Evolutionary conservation across 352 stramenopile species (phyloP), one percentile per base, ranked within the genome.

Genomic region (Phytophthora sp.): DNA sequence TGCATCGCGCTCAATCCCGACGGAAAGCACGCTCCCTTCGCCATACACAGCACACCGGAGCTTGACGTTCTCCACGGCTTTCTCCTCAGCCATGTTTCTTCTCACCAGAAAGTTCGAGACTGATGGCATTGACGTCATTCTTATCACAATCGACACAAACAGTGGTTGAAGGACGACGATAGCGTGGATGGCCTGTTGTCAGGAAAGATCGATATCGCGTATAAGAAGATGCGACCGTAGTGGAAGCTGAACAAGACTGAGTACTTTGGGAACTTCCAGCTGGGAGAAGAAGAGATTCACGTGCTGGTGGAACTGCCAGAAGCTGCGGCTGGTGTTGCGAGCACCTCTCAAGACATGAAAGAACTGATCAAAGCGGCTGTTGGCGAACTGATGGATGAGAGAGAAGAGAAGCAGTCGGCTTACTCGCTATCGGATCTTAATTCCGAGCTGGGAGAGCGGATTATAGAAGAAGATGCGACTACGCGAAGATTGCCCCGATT

Each of bases 381-480:
- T 9, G 10, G 9, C 30, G 13, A 34, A 34, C 9, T 34, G 30
- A 15, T 34, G 6, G 6, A 34, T 12, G 30, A 34, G 30, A n/a
- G n/a, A n/a, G n/a, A n/a, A n/a, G n/a, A n/a, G n/a, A n/a, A n/a
- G n/a, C n/a, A n/a, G n/a, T n/a, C n/a, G n/a, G n/a, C n/a, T n/a
- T n/a, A n/a, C n/a, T n/a, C n/a, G n/a, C n/a, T n/a, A n/a, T n/a
- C n/a, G n/a, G n/a, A n/a, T n/a, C n/a, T n/a, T n/a, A n/a, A n/a
- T n/a, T n/a, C n/a, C n/a, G n/a, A n/a, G n/a, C n/a, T n/a, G n/a
- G n/a, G n/a, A n/a, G n/a, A n/a, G n/a, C n/a, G n/a, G n/a, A n/a
- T n/a, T n/a, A n/a, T n/a, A n/a, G n/a, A n/a, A 62, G 27, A 69
- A 62, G 60, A 63, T 69, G 60, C 44, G 51, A 7, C 28, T 63